These are phyloP conservation scores for Gomphus bonarii DNA, from an alignment of 1,284 basidiomycete genomes.

Conservation along the genomic window DNA sequence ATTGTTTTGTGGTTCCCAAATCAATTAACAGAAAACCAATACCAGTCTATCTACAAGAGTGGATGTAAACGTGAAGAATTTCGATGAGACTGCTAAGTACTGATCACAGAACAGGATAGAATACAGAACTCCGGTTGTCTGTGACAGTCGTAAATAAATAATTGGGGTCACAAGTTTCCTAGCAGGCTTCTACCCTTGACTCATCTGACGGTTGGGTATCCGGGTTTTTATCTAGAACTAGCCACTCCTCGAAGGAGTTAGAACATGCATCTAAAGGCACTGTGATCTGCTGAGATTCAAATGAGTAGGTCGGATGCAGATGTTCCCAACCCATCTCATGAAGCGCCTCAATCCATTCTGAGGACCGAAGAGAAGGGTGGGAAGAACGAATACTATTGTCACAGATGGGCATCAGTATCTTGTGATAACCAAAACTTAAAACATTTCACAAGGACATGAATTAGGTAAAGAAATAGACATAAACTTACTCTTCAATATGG, in stretches of 20 bases:
- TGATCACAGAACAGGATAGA: too few relatives aligned
- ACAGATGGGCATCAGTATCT: neutral
- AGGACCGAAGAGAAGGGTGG: neutral
- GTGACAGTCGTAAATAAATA: neutral
- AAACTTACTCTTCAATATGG: conserved; percentile 8
- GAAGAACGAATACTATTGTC: neutral
- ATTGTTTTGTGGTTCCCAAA: too few relatives aligned
- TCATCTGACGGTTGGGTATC: neutral
- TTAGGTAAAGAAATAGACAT: neutral
- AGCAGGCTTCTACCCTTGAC: neutral
- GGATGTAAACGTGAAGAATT: too few relatives aligned
- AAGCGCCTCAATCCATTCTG: conserved; percentile 9
- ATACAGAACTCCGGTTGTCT: neutral
- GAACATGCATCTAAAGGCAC: neutral
- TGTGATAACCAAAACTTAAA: neutral
- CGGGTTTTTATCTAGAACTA: neutral
- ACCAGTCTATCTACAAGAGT: too few relatives aligned
- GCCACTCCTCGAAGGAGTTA: neutral
- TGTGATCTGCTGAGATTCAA: neutral
- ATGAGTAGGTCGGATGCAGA: conserved; percentile 1
- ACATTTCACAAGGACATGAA: neutral
- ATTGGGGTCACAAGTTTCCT: neutral
- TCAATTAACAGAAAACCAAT: too few relatives aligned
- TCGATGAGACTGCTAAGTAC: too few relatives aligned
- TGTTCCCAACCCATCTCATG: conserved; percentile 11